Evolutionary conservation across 1,139 yeast species (phyloP).

Genomic region (Saccharomyces hybrid): DNA sequence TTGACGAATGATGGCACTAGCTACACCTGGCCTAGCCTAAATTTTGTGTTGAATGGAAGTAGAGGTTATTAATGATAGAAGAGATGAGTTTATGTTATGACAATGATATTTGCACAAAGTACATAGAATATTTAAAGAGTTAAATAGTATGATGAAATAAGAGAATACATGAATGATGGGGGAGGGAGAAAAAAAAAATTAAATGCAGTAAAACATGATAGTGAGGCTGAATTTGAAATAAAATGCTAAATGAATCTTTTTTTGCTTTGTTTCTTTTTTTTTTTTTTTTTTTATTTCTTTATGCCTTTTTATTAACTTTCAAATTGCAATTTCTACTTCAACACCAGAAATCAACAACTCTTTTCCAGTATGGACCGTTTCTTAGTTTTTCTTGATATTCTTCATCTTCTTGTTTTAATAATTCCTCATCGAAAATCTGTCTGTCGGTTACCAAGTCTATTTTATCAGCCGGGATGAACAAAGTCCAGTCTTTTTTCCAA

Average conservation of each 20-base stretch:
- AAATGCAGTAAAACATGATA: neutral
- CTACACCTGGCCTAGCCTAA: neutral
- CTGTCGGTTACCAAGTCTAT: constrained; percentile 63
- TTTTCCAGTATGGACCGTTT: constrained; percentile 17
- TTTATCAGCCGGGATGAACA: constrained; percentile 42
- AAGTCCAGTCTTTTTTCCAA: constrained; percentile 46
- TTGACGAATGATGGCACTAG: neutral
- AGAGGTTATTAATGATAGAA: neutral
- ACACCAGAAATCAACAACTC: constrained; percentile 21
- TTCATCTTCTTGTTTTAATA: constrained; percentile 53
- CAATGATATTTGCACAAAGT: neutral
- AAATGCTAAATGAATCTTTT: neutral
- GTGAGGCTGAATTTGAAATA: neutral
- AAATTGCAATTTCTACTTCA: constrained; percentile 2
- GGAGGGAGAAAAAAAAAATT: too few relatives aligned
- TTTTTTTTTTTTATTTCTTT: too few relatives aligned
- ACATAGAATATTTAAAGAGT: neutral
- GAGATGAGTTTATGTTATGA: neutral
- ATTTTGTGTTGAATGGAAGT: neutral
- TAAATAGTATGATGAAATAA: neutral
- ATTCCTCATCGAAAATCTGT: constrained; percentile 59
- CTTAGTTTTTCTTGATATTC: constrained; percentile 34
- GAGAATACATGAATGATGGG: neutral
- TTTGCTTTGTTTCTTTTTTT: neutral
- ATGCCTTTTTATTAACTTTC: too few relatives aligned